Percentiles rank a stretch among this genome's conserved stretches.
These are phyloP conservation scores for Gracilaria domingensis DNA, from an alignment of 23 red algal genomes.

Conservation along the genomic window DNA sequence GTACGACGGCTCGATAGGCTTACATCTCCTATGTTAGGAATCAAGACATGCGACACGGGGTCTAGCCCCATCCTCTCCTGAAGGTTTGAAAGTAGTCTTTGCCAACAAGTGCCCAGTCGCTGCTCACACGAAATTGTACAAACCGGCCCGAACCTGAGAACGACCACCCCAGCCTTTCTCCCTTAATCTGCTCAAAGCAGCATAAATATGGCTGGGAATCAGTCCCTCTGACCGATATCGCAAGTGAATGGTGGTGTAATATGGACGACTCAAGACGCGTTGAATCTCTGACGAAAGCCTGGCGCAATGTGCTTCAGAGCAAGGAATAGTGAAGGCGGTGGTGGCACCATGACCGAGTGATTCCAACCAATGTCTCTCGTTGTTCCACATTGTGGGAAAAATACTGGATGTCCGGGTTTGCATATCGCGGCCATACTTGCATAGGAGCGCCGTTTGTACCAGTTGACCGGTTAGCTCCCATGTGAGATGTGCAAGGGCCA, in stretches of 20 bases:
- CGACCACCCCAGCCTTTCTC: conserved; percentile 11
- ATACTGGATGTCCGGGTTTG: background rate
- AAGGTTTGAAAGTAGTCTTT: no score
- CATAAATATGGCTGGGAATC: conserved; percentile 10
- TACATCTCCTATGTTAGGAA: no score
- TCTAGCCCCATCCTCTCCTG: no score
- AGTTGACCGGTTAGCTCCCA: conserved; percentile 40
- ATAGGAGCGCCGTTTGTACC: conserved; percentile 16
- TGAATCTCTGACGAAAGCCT: background rate
- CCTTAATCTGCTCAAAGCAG: background rate
- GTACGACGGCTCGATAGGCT: no score
- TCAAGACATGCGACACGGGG: no score
- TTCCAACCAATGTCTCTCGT: conserved; percentile 18
- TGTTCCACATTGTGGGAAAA: background rate
- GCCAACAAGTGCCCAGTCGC: background rate
- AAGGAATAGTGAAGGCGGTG: conserved; percentile 13
- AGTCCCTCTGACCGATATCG: background rate
- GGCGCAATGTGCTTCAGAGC: background rate
- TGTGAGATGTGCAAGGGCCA: conserved; percentile 1
- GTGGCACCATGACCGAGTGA: conserved; percentile 5
- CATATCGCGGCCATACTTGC: background rate
- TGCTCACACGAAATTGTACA: conserved; percentile 4
- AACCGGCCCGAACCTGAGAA: background rate
- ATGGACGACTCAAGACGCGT: background rate
- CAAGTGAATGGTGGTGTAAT: background rate